Percentiles rank a stretch among this genome's conserved stretches.
Conservation (phyloP, 106 monocot genomes). For the Dactylorhiza incarnata region DNA sequence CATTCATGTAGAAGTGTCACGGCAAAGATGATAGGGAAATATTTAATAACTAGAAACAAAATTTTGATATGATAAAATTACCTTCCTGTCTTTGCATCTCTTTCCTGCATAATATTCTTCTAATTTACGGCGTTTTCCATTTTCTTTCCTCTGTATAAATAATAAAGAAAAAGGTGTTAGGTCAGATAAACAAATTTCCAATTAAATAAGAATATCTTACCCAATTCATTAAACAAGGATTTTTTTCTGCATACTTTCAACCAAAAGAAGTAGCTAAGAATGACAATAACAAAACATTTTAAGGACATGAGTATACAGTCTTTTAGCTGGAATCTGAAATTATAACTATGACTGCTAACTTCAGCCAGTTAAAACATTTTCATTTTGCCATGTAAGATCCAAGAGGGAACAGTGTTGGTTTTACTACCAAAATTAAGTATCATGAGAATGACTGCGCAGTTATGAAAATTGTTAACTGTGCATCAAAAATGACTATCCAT, state of each 20-base stretch:
- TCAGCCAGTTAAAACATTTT: not conserved
- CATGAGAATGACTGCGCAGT: too few relatives aligned
- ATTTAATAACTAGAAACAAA: not conserved
- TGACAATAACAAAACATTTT: too few relatives aligned
- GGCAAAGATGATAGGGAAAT: not conserved
- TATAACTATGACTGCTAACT: not conserved
- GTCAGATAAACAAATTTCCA: not conserved
- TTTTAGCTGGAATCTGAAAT: not conserved
- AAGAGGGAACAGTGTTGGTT: not conserved
- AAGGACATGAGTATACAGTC: not conserved
- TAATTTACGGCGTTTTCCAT: slow-evolving; percentile 53
- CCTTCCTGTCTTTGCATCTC: slow-evolving; percentile 72
- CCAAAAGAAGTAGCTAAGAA: too few relatives aligned
- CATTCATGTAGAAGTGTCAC: too few relatives aligned
- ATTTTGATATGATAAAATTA: slow-evolving; percentile 14
- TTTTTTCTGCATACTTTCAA: too few relatives aligned
- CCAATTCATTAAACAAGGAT: not conserved
- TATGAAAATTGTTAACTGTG: too few relatives aligned
- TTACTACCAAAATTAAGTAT: too few relatives aligned
- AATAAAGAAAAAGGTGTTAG: not conserved
- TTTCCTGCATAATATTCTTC: slow-evolving; percentile 50
- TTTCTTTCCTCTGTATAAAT: slow-evolving; percentile 60
- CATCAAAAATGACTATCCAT: too few relatives aligned
- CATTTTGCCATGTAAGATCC: not conserved
- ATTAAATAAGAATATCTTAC: not conserved